Evolutionary conservation across 495 filamentous ascomycete species (phyloP).

Genomic region (Penicillium ucsense): DNA sequence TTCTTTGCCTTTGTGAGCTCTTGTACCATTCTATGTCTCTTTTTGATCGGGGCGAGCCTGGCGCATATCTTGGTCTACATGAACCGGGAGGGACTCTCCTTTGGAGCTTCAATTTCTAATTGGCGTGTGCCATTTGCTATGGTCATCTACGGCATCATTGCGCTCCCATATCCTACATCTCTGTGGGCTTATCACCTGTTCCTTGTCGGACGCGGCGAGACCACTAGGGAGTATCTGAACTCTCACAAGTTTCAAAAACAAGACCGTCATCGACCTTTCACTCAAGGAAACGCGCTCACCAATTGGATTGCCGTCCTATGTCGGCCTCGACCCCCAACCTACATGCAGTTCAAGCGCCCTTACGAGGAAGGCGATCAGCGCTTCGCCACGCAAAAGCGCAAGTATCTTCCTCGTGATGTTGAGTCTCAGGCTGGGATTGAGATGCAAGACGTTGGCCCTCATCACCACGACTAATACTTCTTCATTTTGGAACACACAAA

Average conservation of each 20-base stretch:
- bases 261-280: constrained; percentile 86
- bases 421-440: constrained; percentile 50
- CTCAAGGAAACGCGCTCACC: constrained; percentile 60
- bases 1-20: constrained; percentile 84
- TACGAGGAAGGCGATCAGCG: constrained; percentile 81
- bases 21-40: constrained; percentile 64
- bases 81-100: constrained; percentile 47
- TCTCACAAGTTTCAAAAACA: constrained; percentile 87
- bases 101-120: constrained; percentile 53
- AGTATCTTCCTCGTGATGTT: constrained; percentile 39
- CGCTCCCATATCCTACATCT: constrained; percentile 71
- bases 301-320: constrained; percentile 79
- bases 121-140: constrained; percentile 81
- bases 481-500: too few relatives aligned
- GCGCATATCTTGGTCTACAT: constrained; percentile 71
- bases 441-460: constrained; percentile 44
- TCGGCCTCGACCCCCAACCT: constrained; percentile 78
- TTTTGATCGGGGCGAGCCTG: constrained; percentile 64
- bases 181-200: constrained; percentile 84
- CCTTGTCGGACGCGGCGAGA: constrained; percentile 81
- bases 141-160: constrained; percentile 71
- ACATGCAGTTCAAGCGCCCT: constrained; percentile 72
- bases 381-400: constrained; percentile 53
- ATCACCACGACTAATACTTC: constrained; percentile 7
- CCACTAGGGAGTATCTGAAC: constrained; percentile 91